A percentile compares a stretch with the other conserved stretches of the same genome.
Evolutionary conservation across 2,329 filamentous ascomycete genomes (phyloP).

Genomic region (Fusarium siculi): DNA sequence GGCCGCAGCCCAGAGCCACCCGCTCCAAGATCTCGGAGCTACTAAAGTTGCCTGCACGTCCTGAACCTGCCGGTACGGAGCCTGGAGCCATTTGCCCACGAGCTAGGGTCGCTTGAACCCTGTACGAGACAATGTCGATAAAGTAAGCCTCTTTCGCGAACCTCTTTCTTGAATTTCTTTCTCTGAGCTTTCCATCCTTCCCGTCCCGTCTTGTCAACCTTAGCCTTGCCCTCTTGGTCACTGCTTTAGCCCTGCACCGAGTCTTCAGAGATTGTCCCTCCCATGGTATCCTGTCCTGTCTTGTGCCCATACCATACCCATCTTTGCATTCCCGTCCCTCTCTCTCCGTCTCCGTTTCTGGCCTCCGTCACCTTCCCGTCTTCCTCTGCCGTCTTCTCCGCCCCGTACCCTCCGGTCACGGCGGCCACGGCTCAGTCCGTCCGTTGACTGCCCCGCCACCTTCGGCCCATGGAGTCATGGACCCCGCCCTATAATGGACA

Average conservation of each 20-base stretch:
- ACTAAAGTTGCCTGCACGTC: constrained; percentile 47
- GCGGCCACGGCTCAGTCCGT: constrained; percentile 39
- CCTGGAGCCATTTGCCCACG: constrained; percentile 46
- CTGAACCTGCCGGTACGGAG: constrained; percentile 46
- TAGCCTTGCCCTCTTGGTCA: constrained; percentile 20
- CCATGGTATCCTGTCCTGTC: constrained; percentile 12
- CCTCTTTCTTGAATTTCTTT: constrained; percentile 37
- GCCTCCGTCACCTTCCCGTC: constrained; percentile 29
- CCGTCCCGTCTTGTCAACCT: constrained; percentile 32
- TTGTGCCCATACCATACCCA: constrained; percentile 24
- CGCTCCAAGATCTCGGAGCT: constrained; percentile 48
- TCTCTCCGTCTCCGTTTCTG: constrained; percentile 26
- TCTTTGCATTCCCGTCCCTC: constrained; percentile 11
- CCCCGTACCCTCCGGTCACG: constrained; percentile 33
- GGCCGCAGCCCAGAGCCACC: constrained; percentile 40
- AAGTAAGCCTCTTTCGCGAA: constrained; percentile 58
- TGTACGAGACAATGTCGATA: constrained; percentile 62
- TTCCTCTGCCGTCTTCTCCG: constrained; percentile 28
- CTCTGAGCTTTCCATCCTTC: constrained; percentile 38
- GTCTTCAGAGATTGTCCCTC: constrained; percentile 20
- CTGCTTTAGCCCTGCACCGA: constrained; percentile 22
- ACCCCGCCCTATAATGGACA: constrained; percentile 52
- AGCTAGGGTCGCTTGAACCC: constrained; percentile 51
- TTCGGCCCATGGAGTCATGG: constrained; percentile 50
- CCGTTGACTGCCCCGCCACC: constrained; percentile 43